phyloP scores from a whole-genome alignment of 176 grass and related monocot species.

The Hordeum vulgare region MorexV3_pseudomolecules_assembly NC_058520.1:569279878-569280377 shows the following conservation, averaged over 20 bases:
- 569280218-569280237: not conserved
- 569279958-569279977: constrained; percentile 73
- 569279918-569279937: constrained; percentile 6
- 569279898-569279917: not conserved
- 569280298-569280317: not conserved
- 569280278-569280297: not conserved
- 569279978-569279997: constrained; percentile 90
- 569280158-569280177: not conserved
- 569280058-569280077: constrained; percentile 21
- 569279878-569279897: constrained; percentile 1
- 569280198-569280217: not conserved
- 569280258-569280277: not conserved
- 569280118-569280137: not conserved
- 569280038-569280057: constrained; percentile 97
- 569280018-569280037: constrained; percentile 98
- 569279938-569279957: constrained; percentile 84
- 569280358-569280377: not conserved
- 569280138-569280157: not conserved
- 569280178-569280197: not conserved
- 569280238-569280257: constrained; percentile 5
- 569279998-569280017: constrained; percentile 96
- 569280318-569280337: not conserved
- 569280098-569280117: constrained; percentile 21
- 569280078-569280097: constrained; percentile 5
- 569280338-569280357: not conserved